phyloP scores from a whole-genome alignment of 371 early-diverging fungal species.

The Mucor sp. region DNA sequence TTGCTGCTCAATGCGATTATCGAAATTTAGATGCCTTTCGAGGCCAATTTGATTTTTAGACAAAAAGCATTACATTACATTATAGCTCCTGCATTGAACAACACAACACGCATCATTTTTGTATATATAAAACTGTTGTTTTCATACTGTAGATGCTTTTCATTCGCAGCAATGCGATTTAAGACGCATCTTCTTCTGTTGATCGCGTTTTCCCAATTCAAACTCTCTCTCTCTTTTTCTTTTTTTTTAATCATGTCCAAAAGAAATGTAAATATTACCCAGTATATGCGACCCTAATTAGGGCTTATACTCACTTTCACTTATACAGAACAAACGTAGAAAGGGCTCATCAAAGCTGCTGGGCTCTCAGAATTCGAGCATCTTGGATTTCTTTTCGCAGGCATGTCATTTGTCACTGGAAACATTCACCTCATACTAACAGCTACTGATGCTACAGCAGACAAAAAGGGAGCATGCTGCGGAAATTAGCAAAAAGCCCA shows the following conservation, averaged over 20 bases:
- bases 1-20: conserved; percentile 72
- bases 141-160: too few species aligned
- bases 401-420: neutral
- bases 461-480: neutral
- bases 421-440: neutral
- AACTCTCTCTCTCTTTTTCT: neutral
- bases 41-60: conserved; percentile 80
- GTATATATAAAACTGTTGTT: neutral
- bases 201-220: neutral
- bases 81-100: neutral
- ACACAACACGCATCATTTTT: neutral
- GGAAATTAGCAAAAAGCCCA: neutral
- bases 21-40: conserved; percentile 79
- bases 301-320: neutral
- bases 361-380: neutral
- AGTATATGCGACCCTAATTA: neutral
- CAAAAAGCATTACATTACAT: neutral
- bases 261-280: neutral
- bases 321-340: neutral
- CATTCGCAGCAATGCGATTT: neutral
- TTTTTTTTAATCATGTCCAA: neutral
- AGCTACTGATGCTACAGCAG: neutral
- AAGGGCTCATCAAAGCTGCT: neutral
- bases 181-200: neutral
- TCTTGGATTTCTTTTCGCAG: neutral